phyloP scores from a whole-genome alignment of 2,329 filamentous ascomycete genomes.

The Aspergillus ruber region DNA sequence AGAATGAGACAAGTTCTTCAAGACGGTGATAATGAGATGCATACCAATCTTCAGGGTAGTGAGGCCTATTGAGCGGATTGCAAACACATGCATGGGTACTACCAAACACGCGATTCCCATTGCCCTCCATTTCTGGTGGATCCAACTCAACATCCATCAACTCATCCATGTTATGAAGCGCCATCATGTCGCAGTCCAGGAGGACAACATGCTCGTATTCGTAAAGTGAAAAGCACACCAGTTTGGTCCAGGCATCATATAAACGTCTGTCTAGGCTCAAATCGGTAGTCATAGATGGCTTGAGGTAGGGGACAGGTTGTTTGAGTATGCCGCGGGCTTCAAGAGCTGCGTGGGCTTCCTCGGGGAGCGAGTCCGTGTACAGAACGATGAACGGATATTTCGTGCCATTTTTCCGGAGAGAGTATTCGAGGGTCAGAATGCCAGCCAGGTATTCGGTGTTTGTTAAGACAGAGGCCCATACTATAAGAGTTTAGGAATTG shows the following conservation, averaged over 20 bases:
- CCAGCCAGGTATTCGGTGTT: conserved; percentile 76
- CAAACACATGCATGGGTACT: conserved; percentile 80
- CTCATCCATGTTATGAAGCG: conserved; percentile 81
- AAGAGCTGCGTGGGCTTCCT: conserved; percentile 62
- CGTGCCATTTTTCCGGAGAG: conserved; percentile 50
- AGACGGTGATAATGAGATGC: too few species aligned
- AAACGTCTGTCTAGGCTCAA: conserved; percentile 74
- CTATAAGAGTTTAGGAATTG: conserved; percentile 34
- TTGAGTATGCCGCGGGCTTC: conserved; percentile 61
- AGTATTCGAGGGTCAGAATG: conserved; percentile 73
- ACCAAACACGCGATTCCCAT: conserved; percentile 65
- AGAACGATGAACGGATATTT: conserved; percentile 73
- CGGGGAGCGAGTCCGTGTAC: conserved; percentile 71
- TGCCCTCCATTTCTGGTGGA: conserved; percentile 37
- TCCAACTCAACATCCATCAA: conserved; percentile 75
- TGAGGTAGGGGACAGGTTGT: conserved; percentile 64
- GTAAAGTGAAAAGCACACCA: conserved; percentile 67
- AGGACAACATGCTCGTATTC: conserved; percentile 76
- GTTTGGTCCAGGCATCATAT: conserved; percentile 85
- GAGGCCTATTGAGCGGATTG: conserved; percentile 69
- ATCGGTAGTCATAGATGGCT: conserved; percentile 59
- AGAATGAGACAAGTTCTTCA: too few species aligned
- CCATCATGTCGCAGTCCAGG: conserved; percentile 84
- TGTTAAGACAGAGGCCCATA: conserved; percentile 84
- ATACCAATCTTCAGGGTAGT: conserved; percentile 70